Evolutionary conservation across 352 stramenopile genomes (phyloP), one percentile per base, ranked within the genome.

Genomic region (Globisporangium parvum): DNA sequence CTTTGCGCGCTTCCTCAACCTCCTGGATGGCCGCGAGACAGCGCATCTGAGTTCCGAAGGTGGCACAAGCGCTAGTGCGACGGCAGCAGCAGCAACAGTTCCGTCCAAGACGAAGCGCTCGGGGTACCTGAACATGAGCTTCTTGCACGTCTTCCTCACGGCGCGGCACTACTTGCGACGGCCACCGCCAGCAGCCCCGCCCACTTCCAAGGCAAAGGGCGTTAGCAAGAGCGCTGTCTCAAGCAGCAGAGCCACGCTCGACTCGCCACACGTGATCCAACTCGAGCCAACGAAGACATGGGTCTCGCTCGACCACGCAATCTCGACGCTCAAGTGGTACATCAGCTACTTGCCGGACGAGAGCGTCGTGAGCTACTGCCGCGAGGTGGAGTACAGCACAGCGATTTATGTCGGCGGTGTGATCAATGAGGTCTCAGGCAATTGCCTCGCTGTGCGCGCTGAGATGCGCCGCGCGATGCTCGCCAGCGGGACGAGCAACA

Each of bases 401-500:
- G 80, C 68, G 18, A 85, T 88, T 21, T 88, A 77, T 26, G 65
- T 75, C 14, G 77, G 77, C 8, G 55, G 60, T 0, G 70, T 65
- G 0, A 56, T 91, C 15, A 71, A 66, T 0, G 80, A 88, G 47
- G 71, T 85, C 18, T 62, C 67, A 17, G 80, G 78, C 33, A 88
- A 89, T 52, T 70, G 78, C 17, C 57, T 91, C 18, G 77, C 78
- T 11, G 78, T 91, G 37, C 73, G 80, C 12, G 78, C 78, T 0
- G 75, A 87, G 53, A 91, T 91, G 80, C 73, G 80, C 6, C 69
- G 77, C 14, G 66, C 70, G 15, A 91, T 91, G 80, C 55, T 91
- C 10, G 12, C 23, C 3, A 66, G 59, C 21, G 47, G 14, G 2
- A 55, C 18, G 15, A 48, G 33, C 9, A 24, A 44, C 15, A 47